phyloP scores from a whole-genome alignment of 2,329 filamentous ascomycete species.

The Sarocladiaceae sp. region DNA sequence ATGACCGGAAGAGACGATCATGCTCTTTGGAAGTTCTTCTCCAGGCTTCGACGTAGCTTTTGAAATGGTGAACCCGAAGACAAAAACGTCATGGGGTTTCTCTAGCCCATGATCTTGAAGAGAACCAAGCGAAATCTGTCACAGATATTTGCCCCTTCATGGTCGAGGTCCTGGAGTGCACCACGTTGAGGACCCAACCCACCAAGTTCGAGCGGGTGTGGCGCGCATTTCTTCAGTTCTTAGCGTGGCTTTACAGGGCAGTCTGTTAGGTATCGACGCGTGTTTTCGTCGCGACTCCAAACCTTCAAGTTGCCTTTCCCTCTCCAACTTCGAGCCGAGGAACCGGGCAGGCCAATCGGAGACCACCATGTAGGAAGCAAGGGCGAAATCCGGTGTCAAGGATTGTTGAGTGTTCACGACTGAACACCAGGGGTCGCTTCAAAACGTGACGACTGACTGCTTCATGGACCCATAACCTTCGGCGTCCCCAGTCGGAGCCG shows the following conservation, averaged over 20 bases:
- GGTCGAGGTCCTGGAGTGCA: conserved; percentile 38
- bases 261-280: too few species aligned
- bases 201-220: too few species aligned
- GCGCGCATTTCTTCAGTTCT: too few species aligned
- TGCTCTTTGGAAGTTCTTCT: conserved; percentile 38
- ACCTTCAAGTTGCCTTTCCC: too few species aligned
- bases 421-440: too few species aligned
- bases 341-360: too few species aligned
- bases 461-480: not conserved
- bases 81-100: conserved; percentile 40
- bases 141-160: conserved; percentile 38
- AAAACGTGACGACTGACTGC: not conserved
- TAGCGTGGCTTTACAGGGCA: too few species aligned
- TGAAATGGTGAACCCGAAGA: conserved; percentile 36
- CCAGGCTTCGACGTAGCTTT: conserved; percentile 39
- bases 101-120: conserved; percentile 41
- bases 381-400: too few species aligned
- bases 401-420: too few species aligned
- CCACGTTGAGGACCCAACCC: conserved; percentile 42
- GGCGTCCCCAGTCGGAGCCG: not conserved
- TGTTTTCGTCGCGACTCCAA: too few species aligned
- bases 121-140: conserved; percentile 41
- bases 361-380: too few species aligned
- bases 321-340: too few species aligned
- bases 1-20: conserved; percentile 27